Percentiles rank a stretch among this genome's conserved stretches.
Conservation (phyloP, 1,284 basidiomycete species). For the Ganoderma boninense region DNA sequence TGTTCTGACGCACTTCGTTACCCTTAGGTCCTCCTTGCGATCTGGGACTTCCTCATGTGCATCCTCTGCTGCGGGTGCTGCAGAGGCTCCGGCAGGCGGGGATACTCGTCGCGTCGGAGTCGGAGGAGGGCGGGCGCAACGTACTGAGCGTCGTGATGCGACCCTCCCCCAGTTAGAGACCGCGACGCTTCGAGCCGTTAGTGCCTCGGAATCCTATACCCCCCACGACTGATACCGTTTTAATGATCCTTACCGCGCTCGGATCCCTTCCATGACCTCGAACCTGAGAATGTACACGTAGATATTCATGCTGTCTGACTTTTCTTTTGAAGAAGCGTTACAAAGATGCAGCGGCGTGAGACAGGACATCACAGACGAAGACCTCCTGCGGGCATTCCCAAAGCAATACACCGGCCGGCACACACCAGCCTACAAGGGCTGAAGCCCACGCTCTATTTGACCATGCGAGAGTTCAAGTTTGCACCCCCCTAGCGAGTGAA, state of each 20-base stretch:
- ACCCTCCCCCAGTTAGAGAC: neutral
- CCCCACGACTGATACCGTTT: too few species aligned
- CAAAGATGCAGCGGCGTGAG: too few species aligned
- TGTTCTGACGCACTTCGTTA: neutral
- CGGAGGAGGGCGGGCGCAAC: neutral
- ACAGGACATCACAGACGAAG: too few species aligned
- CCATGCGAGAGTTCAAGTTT: too few species aligned
- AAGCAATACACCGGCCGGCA: too few species aligned
- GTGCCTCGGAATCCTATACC: too few species aligned
- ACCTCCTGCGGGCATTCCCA: neutral
- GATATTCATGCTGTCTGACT: too few species aligned
- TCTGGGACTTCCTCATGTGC: slow-evolving; percentile 63
- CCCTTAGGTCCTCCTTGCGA: slow-evolving; percentile 61
- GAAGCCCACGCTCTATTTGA: too few species aligned
- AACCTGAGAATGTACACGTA: neutral
- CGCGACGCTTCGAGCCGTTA: too few species aligned
- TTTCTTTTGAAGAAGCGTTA: too few species aligned
- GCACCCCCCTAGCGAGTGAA: too few species aligned
- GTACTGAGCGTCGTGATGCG: neutral
- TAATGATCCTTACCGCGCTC: neutral
- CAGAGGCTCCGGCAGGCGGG: slow-evolving; percentile 28
- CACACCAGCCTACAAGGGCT: too few species aligned
- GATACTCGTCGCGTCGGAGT: neutral
- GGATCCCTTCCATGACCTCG: neutral
- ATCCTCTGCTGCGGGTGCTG: slow-evolving; percentile 66